These are phyloP conservation scores for Persicaria tinctoria DNA, from an alignment of 148 eudicot species.

Conservation along the genomic window DNA sequence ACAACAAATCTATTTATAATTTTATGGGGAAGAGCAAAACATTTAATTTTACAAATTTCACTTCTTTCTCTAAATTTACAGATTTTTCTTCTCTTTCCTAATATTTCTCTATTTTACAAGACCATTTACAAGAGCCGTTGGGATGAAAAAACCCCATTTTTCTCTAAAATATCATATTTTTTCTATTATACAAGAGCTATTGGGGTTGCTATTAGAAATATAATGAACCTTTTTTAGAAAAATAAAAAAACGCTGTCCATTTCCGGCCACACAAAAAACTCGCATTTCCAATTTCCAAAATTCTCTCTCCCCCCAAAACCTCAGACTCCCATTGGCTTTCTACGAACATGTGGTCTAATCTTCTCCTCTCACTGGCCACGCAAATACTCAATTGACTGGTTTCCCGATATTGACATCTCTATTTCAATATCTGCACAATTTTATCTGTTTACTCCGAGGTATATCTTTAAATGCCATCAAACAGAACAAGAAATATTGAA, in stretches of 20 bases:
- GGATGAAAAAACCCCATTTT: too few species aligned
- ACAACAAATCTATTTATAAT: too few species aligned
- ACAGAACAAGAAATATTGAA: background rate
- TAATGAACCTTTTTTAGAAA: too few species aligned
- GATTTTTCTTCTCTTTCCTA: too few species aligned
- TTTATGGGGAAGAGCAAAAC: too few species aligned
- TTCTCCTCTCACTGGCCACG: constrained; percentile 12
- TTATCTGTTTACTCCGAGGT: background rate
- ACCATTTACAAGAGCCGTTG: too few species aligned
- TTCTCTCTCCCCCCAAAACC: background rate
- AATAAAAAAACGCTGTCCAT: background rate
- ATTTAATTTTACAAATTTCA: too few species aligned
- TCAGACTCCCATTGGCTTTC: constrained; percentile 7
- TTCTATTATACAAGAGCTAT: too few species aligned
- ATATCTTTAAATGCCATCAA: background rate
- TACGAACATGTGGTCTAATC: constrained; percentile 15
- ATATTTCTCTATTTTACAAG: too few species aligned
- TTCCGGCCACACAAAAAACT: constrained; percentile 8
- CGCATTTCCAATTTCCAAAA: constrained; percentile 1
- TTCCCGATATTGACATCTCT: background rate
- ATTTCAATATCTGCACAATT: background rate
- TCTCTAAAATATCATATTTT: too few species aligned
- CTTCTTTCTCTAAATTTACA: too few species aligned
- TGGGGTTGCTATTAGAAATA: too few species aligned
- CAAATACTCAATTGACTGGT: background rate